Conservation (phyloP, 805 yeast genomes). For the Blastobotrys attinorum region DNA sequence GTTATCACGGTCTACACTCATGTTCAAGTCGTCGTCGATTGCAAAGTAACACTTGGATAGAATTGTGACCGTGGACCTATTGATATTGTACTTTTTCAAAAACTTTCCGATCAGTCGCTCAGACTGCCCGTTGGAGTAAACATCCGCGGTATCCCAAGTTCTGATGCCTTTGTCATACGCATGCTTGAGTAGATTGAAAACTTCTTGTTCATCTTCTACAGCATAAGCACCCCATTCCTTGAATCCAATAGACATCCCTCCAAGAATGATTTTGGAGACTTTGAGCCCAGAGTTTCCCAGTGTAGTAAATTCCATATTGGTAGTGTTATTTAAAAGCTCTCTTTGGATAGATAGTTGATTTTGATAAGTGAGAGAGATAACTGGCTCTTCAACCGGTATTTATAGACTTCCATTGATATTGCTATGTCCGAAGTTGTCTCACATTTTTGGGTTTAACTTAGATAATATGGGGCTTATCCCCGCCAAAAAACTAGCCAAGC, state of each 20-base stretch:
- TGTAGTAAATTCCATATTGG: conserved; percentile 11
- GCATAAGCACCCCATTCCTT: conserved; percentile 36
- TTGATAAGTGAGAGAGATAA: too few relatives aligned
- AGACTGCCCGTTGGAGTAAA: conserved; percentile 36
- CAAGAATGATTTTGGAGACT: conserved; percentile 32
- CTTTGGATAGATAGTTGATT: too few relatives aligned
- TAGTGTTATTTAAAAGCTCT: too few relatives aligned
- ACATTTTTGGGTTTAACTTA: too few relatives aligned
- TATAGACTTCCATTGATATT: too few relatives aligned
- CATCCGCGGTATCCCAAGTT: conserved; percentile 39
- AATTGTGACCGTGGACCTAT: conserved; percentile 48
- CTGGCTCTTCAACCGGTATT: too few relatives aligned
- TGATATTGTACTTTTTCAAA: conserved; percentile 41
- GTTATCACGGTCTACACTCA: not conserved
- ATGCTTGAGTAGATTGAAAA: conserved; percentile 36
- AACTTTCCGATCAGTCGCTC: conserved; percentile 48
- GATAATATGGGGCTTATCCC: too few relatives aligned
- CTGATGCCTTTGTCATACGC: conserved; percentile 40
- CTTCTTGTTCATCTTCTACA: conserved; percentile 39
- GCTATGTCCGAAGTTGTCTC: too few relatives aligned
- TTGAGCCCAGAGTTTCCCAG: conserved; percentile 33
- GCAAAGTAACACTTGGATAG: conserved; percentile 34
- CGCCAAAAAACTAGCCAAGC: too few relatives aligned
- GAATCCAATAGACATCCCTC: conserved; percentile 32
- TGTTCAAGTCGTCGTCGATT: not conserved